Base-by-base conservation (phyloP, 352 stramenopile genomes). In the Globisporangium emineosum region DNA sequence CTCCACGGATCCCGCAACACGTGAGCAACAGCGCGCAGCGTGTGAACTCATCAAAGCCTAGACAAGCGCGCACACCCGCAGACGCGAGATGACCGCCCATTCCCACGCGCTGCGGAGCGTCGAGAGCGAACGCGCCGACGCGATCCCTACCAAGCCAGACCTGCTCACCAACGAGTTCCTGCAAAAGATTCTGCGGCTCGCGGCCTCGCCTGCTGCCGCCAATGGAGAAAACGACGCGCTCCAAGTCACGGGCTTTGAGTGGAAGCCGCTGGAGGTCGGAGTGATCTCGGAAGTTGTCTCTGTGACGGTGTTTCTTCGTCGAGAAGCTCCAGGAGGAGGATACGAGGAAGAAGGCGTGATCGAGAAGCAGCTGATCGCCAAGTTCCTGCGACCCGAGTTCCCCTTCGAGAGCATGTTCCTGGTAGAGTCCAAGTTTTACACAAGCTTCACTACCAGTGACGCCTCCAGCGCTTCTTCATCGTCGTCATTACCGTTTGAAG, bases 381-480 rank as follows among this genome's bases (percentile, higher is more conserved):
- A 94, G 67, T 94, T 92, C 50, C 60, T 90, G 61, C 81, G 86
- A 0, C 80, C 80, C 4, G 86, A 94, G 62, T 88, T 94, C 64
- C 83, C 86, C 13, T 88, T 94, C 45, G 80, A 92, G 67, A 77
- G 69, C 21, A 94, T 94, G 86, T 94, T 94, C 52, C 62, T 65
- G 8, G 81, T 94, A 50, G 86, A 94, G 58, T 89, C 80, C 33
- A 86, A 70, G 23, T 91, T 94, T 65, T 94, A 94, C 72, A 67
- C 69, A 27, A 32, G 72, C 9, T 86, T 89, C 65, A 62, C 61
- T 10, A 67, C 33, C 64, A 65, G 49, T 5, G 50, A 75, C 23
- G 21, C 25, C 33, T 49, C 15, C 25, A 40, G 12, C 12, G n/a
- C 3, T n/a, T 17, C 55, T 1, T 27, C 17, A 5, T 29, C 13